Evolutionary conservation across 1,139 yeast genomes (phyloP).

Genomic region (Yamadazyma epiphylla): DNA sequence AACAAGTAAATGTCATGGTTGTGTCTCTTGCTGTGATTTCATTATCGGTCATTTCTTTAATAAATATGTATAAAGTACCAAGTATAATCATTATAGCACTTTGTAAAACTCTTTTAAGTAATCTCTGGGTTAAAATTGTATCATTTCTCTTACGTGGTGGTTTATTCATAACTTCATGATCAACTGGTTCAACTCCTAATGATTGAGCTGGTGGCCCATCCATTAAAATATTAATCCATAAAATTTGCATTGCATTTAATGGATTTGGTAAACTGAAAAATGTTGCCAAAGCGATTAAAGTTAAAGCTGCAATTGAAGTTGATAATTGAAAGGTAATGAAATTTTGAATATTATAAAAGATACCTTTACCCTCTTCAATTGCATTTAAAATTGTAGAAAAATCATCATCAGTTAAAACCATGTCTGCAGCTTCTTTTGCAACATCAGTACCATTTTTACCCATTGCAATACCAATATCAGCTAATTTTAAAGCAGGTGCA

Average conservation of each 20-base stretch:
- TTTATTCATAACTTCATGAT: slow-evolving; percentile 87
- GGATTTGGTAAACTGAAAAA: slow-evolving; percentile 89
- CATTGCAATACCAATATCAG: slow-evolving; percentile 97
- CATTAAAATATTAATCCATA: slow-evolving; percentile 97
- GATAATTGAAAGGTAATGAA: slow-evolving; percentile 92
- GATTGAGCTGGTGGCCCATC: slow-evolving; percentile 99
- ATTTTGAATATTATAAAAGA: slow-evolving; percentile 89
- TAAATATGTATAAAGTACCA: slow-evolving; percentile 84
- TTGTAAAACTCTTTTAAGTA: slow-evolving; percentile 69
- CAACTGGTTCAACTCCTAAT: slow-evolving; percentile 95
- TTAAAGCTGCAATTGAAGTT: slow-evolving; percentile 91
- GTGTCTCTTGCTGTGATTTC: slow-evolving; percentile 89
- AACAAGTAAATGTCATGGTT: slow-evolving; percentile 98
- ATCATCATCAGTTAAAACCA: slow-evolving; percentile 95
- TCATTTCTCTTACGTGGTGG: slow-evolving; percentile 90
- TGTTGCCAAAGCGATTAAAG: slow-evolving; percentile 84
- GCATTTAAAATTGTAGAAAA: slow-evolving; percentile 90
- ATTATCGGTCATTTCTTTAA: slow-evolving; percentile 79
- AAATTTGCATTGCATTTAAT: slow-evolving; percentile 96
- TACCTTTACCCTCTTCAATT: slow-evolving; percentile 95
- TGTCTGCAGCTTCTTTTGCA: slow-evolving; percentile 97
- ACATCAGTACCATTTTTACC: slow-evolving; percentile 97
- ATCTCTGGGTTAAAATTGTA: slow-evolving; percentile 65
- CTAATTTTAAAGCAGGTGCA: slow-evolving; percentile 97
- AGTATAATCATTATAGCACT: slow-evolving; percentile 66